These are phyloP conservation scores for Colletotrichum lini DNA, from an alignment of 2,329 filamentous ascomycete species.

Conservation along the genomic window DNA sequence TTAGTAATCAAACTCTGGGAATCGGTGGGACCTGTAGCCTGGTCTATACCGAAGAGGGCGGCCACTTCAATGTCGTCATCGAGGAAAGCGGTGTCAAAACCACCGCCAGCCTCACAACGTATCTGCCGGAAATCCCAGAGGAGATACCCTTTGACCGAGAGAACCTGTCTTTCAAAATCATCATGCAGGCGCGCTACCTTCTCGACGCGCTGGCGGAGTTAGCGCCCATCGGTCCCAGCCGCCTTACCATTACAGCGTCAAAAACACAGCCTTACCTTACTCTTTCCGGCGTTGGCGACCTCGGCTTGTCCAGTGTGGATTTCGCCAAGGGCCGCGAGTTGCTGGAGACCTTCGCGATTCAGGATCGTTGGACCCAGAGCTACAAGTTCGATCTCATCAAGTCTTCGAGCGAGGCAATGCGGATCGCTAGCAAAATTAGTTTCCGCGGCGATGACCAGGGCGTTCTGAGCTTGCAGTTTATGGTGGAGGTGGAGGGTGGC, in stretches of 20 bases:
- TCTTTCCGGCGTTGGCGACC: conserved; percentile 74
- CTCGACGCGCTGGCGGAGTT: conserved; percentile 81
- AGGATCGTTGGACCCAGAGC: conserved; percentile 73
- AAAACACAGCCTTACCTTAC: conserved; percentile 79
- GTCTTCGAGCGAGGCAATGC: conserved; percentile 92
- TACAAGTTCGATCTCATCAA: conserved; percentile 93
- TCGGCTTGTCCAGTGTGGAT: conserved; percentile 76
- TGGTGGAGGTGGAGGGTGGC: conserved; percentile 87
- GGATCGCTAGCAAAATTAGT: conserved; percentile 91
- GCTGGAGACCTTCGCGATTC: conserved; percentile 81
- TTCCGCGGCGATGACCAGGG: conserved; percentile 90
- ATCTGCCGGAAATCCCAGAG: conserved; percentile 80
- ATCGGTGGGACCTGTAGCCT: conserved; percentile 90
- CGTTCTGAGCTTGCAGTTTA: conserved; percentile 94
- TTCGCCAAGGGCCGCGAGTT: conserved; percentile 76
- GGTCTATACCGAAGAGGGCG: conserved; percentile 80
- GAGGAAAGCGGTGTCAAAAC: conserved; percentile 90
- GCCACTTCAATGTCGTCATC: conserved; percentile 86
- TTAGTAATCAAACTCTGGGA: conserved; percentile 85
- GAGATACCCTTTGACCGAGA: conserved; percentile 92
- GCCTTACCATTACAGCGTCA: conserved; percentile 77
- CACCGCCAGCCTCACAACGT: conserved; percentile 91
- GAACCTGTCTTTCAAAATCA: conserved; percentile 89
- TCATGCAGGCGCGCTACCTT: conserved; percentile 85
- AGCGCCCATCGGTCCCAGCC: conserved; percentile 78